These are phyloP conservation scores for Cordyceps cicadae DNA, from an alignment of 2,329 filamentous ascomycete species.

Conservation along the genomic window DNA sequence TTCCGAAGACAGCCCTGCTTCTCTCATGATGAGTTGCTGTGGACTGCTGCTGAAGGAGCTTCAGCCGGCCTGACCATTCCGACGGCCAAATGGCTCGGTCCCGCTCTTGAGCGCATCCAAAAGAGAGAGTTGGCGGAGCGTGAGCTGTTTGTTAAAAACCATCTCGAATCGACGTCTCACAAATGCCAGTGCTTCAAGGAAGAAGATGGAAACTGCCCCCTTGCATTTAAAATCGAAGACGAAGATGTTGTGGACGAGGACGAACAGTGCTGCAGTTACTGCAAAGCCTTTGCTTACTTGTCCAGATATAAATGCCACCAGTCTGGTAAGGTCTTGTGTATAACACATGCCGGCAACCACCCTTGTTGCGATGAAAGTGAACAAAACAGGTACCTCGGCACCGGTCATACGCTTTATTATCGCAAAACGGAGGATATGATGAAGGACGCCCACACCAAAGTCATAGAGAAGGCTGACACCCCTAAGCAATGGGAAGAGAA, in stretches of 20 bases:
- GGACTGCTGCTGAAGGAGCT: constrained; percentile 79
- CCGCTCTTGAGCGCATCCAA: constrained; percentile 71
- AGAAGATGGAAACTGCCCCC: constrained; percentile 44
- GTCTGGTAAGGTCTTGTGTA: constrained; percentile 72
- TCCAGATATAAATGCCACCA: constrained; percentile 82
- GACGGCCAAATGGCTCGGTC: constrained; percentile 90
- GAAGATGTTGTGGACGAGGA: constrained; percentile 80
- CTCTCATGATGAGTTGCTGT: constrained; percentile 88
- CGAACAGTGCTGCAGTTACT: constrained; percentile 86
- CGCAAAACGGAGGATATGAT: constrained; percentile 69
- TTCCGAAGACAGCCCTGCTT: constrained; percentile 94
- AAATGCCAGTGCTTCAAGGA: constrained; percentile 39
- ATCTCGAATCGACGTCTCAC: constrained; percentile 48
- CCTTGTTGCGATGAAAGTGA: constrained; percentile 69
- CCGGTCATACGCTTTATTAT: constrained; percentile 67
- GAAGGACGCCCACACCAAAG: constrained; percentile 58
- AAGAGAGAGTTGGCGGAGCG: constrained; percentile 64
- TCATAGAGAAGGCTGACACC: constrained; percentile 75
- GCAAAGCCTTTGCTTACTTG: constrained; percentile 86
- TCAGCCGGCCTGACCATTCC: constrained; percentile 64
- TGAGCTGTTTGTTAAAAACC: constrained; percentile 57
- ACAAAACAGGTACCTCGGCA: constrained; percentile 57
- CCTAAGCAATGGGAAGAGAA: constrained; percentile 89
- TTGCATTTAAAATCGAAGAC: constrained; percentile 59
- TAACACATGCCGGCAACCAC: constrained; percentile 70